A percentile compares a stretch with the other conserved stretches of the same genome.
Conservation (phyloP, 2,329 filamentous ascomycete species). For the Keithomyces neogunnii region DNA sequence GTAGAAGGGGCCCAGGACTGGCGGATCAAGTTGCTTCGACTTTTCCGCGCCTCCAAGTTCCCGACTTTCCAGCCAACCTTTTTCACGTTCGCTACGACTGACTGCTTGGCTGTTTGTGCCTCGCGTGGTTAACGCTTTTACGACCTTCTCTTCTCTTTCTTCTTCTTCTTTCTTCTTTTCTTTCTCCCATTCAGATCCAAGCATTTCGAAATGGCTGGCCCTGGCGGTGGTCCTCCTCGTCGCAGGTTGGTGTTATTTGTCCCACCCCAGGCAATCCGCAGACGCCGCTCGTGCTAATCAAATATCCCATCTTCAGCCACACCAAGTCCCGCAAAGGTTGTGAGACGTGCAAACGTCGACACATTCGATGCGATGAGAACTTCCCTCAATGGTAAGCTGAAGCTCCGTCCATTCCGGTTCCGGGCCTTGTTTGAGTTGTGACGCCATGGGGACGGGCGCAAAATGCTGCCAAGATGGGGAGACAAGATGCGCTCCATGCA, state of each 20-base stretch:
- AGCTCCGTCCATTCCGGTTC: not conserved
- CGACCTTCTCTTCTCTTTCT: conserved; percentile 1
- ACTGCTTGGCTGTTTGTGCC: conserved; percentile 16
- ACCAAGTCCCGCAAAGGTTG: conserved; percentile 98
- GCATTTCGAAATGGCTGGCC: conserved; percentile 66
- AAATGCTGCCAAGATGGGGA: not conserved
- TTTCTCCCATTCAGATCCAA: conserved; percentile 1
- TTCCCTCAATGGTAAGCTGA: conserved; percentile 83
- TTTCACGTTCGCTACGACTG: conserved; percentile 30
- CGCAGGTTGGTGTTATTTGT: conserved; percentile 41
- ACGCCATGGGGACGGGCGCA: conserved; percentile 1
- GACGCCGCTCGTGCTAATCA: conserved; percentile 5
- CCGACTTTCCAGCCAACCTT: not conserved
- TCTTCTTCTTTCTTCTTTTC: not conserved
- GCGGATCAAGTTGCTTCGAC: not conserved
- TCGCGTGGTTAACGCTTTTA: conserved; percentile 18
- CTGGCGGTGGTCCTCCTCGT: conserved; percentile 85
- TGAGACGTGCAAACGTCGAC: conserved; percentile 93
- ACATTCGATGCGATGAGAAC: conserved; percentile 95
- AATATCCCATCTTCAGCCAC: conserved; percentile 51
- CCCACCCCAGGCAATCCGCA: not conserved
- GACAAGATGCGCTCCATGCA: not conserved
- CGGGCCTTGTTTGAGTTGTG: not conserved
- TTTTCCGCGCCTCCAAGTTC: not conserved
- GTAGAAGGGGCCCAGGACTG: conserved; percentile 10